Evolutionary conservation across 495 filamentous ascomycete species (phyloP).

Genomic region (Penicillium malachiteum): DNA sequence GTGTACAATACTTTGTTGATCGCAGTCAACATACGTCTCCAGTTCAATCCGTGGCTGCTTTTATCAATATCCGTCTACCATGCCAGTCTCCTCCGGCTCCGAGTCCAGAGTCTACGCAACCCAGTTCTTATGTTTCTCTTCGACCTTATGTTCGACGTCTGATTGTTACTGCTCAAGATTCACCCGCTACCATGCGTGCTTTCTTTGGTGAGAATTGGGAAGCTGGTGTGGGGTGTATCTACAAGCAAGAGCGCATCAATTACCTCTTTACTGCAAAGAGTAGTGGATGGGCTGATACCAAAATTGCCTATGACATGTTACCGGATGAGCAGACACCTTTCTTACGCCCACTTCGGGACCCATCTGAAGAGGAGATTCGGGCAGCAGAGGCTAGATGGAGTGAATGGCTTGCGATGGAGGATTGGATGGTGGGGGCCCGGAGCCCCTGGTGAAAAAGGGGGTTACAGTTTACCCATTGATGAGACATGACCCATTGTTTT

Average conservation of each 20-base stretch:
- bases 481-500: conserved; percentile 25
- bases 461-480: conserved; percentile 8
- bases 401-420: conserved; percentile 90
- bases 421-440: conserved; percentile 84
- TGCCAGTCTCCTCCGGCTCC: conserved; percentile 31
- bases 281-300: conserved; percentile 81
- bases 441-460: conserved; percentile 45
- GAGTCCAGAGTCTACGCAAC: conserved; percentile 2
- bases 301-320: conserved; percentile 80
- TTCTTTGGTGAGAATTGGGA: conserved; percentile 90
- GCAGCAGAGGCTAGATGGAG: conserved; percentile 79
- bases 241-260: conserved; percentile 84
- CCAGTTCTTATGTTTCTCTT: conserved; percentile 61
- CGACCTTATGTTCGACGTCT: conserved; percentile 88
- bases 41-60: conserved; percentile 87
- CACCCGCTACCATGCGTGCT: conserved; percentile 70
- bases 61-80: conserved; percentile 74
- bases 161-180: conserved; percentile 84
- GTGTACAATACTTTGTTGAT: conserved; percentile 84
- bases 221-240: conserved; percentile 70
- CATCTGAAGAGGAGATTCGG: conserved; percentile 75
- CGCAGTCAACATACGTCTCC: conserved; percentile 72
- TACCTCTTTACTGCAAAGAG: conserved; percentile 96
- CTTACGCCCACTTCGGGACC: conserved; percentile 70
- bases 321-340: conserved; percentile 81